A percentile compares a stretch with the other conserved stretches of the same genome.
phyloP scores from a whole-genome alignment of 768 basidiomycete species.

The Rhodotorula toruloides region DNA sequence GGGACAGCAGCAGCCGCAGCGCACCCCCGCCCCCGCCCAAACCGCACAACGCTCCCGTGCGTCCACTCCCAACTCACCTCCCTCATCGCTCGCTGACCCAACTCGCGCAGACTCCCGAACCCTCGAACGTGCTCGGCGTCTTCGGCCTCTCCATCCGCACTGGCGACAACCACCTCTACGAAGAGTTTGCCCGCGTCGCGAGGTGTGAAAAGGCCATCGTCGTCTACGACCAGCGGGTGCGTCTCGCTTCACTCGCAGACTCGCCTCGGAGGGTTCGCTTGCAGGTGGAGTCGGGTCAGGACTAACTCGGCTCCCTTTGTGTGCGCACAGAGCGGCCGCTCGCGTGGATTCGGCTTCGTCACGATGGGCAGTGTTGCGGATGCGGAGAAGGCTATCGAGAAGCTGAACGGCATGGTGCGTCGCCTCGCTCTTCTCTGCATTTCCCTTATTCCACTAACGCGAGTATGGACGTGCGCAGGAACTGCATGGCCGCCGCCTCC shows the following conservation, averaged over 20 bases:
- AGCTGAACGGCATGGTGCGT: conserved; percentile 85
- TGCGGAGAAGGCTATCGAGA: conserved; percentile 76
- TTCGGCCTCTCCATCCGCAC: conserved; percentile 97
- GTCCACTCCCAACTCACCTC: neutral
- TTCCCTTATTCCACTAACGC: neutral
- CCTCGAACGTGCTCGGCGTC: conserved; percentile 81
- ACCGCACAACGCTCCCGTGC: conserved; percentile 23
- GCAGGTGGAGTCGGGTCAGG: neutral
- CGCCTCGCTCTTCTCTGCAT: neutral
- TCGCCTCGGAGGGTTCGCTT: neutral
- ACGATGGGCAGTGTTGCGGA: conserved; percentile 86
- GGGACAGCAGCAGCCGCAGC: neutral
- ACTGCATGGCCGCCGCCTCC: conserved; percentile 88
- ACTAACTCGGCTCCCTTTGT: neutral
- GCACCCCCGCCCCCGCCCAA: conserved; percentile 5
- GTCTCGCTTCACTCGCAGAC: neutral
- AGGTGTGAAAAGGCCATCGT: conserved; percentile 84
- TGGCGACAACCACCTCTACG: conserved; percentile 84
- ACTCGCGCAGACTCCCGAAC: conserved; percentile 46
- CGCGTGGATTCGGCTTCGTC: conserved; percentile 97
- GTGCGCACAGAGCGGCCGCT: conserved; percentile 72
- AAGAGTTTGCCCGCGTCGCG: conserved; percentile 84
- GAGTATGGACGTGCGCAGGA: conserved; percentile 53
- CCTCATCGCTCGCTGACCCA: neutral
- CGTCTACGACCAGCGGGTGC: conserved; percentile 69